Percentiles rank a stretch among this genome's conserved stretches.
These are phyloP conservation scores for Fusarium sp. DNA, from an alignment of 2,329 filamentous ascomycete genomes.

Conservation along the genomic window DNA sequence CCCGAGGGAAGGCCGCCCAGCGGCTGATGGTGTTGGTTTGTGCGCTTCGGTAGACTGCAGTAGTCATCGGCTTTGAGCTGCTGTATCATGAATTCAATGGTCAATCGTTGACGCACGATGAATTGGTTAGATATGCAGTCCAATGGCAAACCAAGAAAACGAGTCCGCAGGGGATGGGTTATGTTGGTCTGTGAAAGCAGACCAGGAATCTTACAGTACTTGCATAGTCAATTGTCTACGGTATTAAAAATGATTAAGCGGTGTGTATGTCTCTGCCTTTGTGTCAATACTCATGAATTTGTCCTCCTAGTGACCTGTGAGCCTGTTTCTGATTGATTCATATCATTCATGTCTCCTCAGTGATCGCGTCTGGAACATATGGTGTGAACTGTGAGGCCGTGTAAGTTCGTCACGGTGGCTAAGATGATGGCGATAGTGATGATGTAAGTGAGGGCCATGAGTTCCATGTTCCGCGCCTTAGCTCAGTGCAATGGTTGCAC, in stretches of 20 bases:
- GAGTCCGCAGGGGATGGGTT: slow-evolving; percentile 17
- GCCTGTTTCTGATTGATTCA: slow-evolving; percentile 7
- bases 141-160: slow-evolving; percentile 23
- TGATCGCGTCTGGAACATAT: slow-evolving; percentile 10
- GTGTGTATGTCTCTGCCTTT: slow-evolving; percentile 27
- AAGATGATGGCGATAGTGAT: slow-evolving; percentile 31
- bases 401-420: slow-evolving; percentile 35
- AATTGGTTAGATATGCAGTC: slow-evolving; percentile 15
- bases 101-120: slow-evolving; percentile 8
- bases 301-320: not conserved
- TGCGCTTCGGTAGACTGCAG: slow-evolving; percentile 18
- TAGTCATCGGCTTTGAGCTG: slow-evolving; percentile 15
- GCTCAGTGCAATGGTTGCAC: slow-evolving; percentile 39
- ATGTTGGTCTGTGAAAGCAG: slow-evolving; percentile 13
- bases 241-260: not conserved
- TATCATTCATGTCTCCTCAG: slow-evolving; percentile 13
- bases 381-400: slow-evolving; percentile 17
- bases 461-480: slow-evolving; percentile 38
- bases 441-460: slow-evolving; percentile 41
- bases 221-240: not conserved
- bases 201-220: slow-evolving; percentile 7
- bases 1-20: slow-evolving; percentile 32
- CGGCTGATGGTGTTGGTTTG: slow-evolving; percentile 10
- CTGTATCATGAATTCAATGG: slow-evolving; percentile 16
- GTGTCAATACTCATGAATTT: slow-evolving; percentile 3